These are phyloP conservation scores for Lactarius tabidus DNA, from an alignment of 768 basidiomycete species.

Conservation along the genomic window DNA sequence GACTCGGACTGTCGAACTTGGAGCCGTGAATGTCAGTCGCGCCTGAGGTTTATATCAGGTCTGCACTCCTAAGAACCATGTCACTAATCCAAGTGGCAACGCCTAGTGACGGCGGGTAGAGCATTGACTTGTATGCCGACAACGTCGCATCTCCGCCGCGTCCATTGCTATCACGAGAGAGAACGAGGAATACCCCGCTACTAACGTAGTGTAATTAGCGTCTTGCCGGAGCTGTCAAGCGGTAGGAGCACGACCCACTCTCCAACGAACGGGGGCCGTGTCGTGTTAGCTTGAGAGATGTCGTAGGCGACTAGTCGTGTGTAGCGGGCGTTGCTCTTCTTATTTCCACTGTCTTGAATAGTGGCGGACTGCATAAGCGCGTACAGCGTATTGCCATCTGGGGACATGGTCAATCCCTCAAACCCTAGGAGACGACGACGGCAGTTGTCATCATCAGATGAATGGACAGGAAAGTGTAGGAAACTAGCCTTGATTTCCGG, in stretches of 20 bases:
- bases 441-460: background rate
- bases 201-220: slow-evolving; percentile 54
- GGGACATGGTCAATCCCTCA: slow-evolving; percentile 53
- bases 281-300: slow-evolving; percentile 34
- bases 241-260: slow-evolving; percentile 62
- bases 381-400: slow-evolving; percentile 47
- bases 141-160: slow-evolving; percentile 48
- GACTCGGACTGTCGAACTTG: slow-evolving; percentile 49
- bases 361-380: slow-evolving; percentile 60
- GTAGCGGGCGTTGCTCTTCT: slow-evolving; percentile 45
- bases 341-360: slow-evolving; percentile 56
- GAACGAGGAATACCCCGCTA: slow-evolving; percentile 50
- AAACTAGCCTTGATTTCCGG: slow-evolving; percentile 50
- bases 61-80: slow-evolving; percentile 43
- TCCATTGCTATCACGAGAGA: slow-evolving; percentile 59
- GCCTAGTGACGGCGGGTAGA: background rate
- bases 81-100: background rate
- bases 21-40: slow-evolving; percentile 62
- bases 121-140: slow-evolving; percentile 49
- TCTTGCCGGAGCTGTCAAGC: slow-evolving; percentile 47
- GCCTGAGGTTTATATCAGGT: slow-evolving; percentile 51
- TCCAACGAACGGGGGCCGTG: slow-evolving; percentile 41
- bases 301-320: slow-evolving; percentile 57
- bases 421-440: slow-evolving; percentile 41
- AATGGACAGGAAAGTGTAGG: background rate